Evolutionary conservation across 2,329 filamentous ascomycete species (phyloP).

Genomic region (Madurella mycetomatis): DNA sequence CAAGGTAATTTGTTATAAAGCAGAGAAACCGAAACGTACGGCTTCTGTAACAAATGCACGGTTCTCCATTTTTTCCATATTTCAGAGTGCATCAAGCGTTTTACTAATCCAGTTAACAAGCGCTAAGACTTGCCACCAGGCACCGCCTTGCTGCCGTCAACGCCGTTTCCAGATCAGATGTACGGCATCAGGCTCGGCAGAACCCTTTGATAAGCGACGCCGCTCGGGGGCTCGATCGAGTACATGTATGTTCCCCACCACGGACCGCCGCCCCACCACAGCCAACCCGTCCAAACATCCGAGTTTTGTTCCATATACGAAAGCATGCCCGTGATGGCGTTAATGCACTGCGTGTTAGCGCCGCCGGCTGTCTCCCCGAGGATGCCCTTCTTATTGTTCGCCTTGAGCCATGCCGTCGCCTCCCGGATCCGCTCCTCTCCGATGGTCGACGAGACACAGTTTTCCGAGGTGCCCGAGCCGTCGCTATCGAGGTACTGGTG

Average conservation of each 20-base stretch:
- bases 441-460: conserved; percentile 46
- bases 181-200: conserved; percentile 22
- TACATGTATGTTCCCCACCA: conserved; percentile 48
- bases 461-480: conserved; percentile 43
- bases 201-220: conserved; percentile 36
- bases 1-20: no score
- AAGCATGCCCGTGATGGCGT: conserved; percentile 48
- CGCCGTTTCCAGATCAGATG: conserved; percentile 8
- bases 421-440: conserved; percentile 44
- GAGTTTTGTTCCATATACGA: conserved; percentile 47
- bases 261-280: conserved; percentile 56
- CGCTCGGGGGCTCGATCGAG: conserved; percentile 39
- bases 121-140: no score
- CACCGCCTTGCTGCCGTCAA: no score
- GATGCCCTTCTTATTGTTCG: conserved; percentile 50
- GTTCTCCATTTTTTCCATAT: no score
- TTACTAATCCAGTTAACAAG: no score
- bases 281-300: conserved; percentile 53
- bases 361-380: conserved; percentile 54
- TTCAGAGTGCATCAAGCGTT: no score
- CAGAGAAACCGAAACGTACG: no score
- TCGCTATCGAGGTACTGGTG: conserved; percentile 55
- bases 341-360: conserved; percentile 45
- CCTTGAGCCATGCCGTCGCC: conserved; percentile 52
- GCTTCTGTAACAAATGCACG: no score